A percentile compares a stretch with the other conserved stretches of the same genome.
These are phyloP conservation scores for Melastoma candidum DNA, from an alignment of 441 rosid species.

Conservation along the genomic window DNA sequence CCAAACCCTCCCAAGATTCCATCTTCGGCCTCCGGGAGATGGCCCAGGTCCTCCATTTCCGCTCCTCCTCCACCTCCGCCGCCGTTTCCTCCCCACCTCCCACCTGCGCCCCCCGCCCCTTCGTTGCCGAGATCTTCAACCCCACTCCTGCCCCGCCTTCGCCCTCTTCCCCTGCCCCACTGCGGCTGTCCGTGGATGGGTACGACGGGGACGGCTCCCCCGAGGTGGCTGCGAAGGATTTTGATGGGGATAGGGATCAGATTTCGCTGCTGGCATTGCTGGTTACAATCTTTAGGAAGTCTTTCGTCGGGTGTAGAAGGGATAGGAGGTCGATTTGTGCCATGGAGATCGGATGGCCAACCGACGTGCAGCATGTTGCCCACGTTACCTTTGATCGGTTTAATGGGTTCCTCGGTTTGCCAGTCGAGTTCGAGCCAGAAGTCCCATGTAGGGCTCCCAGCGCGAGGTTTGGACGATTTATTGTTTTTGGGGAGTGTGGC, in stretches of 20 bases:
- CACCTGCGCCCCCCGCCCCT: slow-evolving; percentile 7
- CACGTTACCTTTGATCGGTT: slow-evolving; percentile 85
- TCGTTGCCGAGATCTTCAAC: slow-evolving; percentile 4
- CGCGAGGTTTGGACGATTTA: slow-evolving; percentile 49
- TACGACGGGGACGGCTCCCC: slow-evolving; percentile 19
- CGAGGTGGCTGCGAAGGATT: slow-evolving; percentile 7
- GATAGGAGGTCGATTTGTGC: slow-evolving; percentile 54
- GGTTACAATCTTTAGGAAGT: slow-evolving; percentile 58
- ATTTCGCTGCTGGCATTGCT: slow-evolving; percentile 65
- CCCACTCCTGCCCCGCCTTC: slow-evolving; percentile 22
- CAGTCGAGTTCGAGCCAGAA: slow-evolving; percentile 77
- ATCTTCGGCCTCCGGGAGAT: not conserved
- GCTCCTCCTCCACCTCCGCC: slow-evolving; percentile 3
- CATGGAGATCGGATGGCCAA: slow-evolving; percentile 81
- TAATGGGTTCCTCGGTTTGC: slow-evolving; percentile 78
- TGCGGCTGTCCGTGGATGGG: slow-evolving; percentile 8
- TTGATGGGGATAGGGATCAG: slow-evolving; percentile 28
- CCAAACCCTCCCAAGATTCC: not conserved
- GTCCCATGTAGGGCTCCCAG: slow-evolving; percentile 71
- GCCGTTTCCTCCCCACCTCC: slow-evolving; percentile 15
- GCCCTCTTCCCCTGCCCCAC: slow-evolving; percentile 14
- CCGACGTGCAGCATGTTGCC: slow-evolving; percentile 65
- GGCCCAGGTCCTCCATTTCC: slow-evolving; percentile 8
- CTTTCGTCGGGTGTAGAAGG: slow-evolving; percentile 56
- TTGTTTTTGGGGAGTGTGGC: not conserved